A percentile compares a stretch with the other conserved stretches of the same genome.
These are phyloP conservation scores for Debaryomyces subglobosus DNA, from an alignment of 1,139 yeast genomes.

Conservation along the genomic window DNA sequence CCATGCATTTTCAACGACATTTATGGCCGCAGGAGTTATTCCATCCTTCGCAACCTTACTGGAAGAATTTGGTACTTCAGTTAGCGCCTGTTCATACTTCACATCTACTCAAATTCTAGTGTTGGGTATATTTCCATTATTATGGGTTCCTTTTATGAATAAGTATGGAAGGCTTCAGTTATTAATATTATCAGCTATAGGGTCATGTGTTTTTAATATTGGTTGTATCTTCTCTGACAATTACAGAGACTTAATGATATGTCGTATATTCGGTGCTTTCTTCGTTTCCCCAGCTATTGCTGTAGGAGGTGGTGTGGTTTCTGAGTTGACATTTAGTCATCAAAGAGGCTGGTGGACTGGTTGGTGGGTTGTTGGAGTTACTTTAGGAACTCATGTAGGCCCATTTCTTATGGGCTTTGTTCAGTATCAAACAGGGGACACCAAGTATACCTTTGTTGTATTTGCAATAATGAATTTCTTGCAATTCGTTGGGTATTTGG, in stretches of 20 bases:
- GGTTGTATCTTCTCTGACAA: constrained; percentile 19
- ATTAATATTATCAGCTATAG: constrained; percentile 18
- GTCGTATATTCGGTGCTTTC: constrained; percentile 21
- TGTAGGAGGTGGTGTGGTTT: constrained; percentile 22
- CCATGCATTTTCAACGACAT: constrained; percentile 23
- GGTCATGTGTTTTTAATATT: constrained; percentile 19
- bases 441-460: constrained; percentile 18
- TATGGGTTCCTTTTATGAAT: constrained; percentile 25
- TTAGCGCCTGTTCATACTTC: constrained; percentile 19
- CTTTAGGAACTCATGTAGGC: constrained; percentile 24
- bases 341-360: constrained; percentile 26
- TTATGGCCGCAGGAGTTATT: constrained; percentile 26
- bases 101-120: constrained; percentile 22
- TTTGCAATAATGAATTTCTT: constrained; percentile 20
- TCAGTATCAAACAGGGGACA: constrained; percentile 16
- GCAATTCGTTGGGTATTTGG: constrained; percentile 19
- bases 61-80: constrained; percentile 15
- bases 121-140: constrained; percentile 21
- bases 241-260: constrained; percentile 20
- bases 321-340: constrained; percentile 23
- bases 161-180: constrained; percentile 20
- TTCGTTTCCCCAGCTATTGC: constrained; percentile 24
- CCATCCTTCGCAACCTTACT: constrained; percentile 20
- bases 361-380: constrained; percentile 23
- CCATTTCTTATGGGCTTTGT: constrained; percentile 27